phyloP scores from a whole-genome alignment of 805 yeast genomes.

The Candida sithepensis region DNA sequence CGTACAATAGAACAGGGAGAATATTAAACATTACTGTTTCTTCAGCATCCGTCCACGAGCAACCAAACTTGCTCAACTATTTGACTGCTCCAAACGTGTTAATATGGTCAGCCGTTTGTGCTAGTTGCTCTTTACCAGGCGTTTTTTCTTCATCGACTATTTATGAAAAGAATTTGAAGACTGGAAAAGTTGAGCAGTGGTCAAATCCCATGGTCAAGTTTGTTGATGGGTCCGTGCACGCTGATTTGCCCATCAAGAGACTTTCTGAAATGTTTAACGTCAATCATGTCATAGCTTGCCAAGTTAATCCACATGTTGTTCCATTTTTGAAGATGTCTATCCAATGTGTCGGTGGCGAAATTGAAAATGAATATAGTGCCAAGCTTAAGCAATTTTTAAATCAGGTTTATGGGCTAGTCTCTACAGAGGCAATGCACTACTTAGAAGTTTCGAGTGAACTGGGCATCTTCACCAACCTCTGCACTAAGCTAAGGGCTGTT shows the following conservation, averaged over 20 bases:
- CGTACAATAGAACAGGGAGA: slow-evolving; percentile 89
- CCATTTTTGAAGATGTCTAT: slow-evolving; percentile 75
- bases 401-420: slow-evolving; percentile 52
- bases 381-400: slow-evolving; percentile 49
- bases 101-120: slow-evolving; percentile 87
- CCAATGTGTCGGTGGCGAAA: slow-evolving; percentile 65
- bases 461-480: slow-evolving; percentile 69
- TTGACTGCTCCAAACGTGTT: slow-evolving; percentile 78
- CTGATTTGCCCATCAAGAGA: slow-evolving; percentile 87
- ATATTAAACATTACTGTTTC: slow-evolving; percentile 94
- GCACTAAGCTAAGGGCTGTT: slow-evolving; percentile 71
- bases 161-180: slow-evolving; percentile 73
- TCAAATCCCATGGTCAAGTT: slow-evolving; percentile 69
- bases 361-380: slow-evolving; percentile 58
- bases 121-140: slow-evolving; percentile 92
- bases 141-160: slow-evolving; percentile 83
- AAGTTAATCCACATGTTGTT: slow-evolving; percentile 93
- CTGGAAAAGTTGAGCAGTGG: slow-evolving; percentile 80
- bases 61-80: slow-evolving; percentile 77
- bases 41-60: slow-evolving; percentile 86
- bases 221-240: slow-evolving; percentile 95
- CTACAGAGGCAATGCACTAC: slow-evolving; percentile 75
- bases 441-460: slow-evolving; percentile 69
- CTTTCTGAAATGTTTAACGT: slow-evolving; percentile 96
- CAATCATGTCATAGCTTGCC: slow-evolving; percentile 95